A percentile compares a stretch with the other conserved stretches of the same genome.
Evolutionary conservation across 1,284 basidiomycete species (phyloP).

Genomic region (Microbotryomycetes sp.): DNA sequence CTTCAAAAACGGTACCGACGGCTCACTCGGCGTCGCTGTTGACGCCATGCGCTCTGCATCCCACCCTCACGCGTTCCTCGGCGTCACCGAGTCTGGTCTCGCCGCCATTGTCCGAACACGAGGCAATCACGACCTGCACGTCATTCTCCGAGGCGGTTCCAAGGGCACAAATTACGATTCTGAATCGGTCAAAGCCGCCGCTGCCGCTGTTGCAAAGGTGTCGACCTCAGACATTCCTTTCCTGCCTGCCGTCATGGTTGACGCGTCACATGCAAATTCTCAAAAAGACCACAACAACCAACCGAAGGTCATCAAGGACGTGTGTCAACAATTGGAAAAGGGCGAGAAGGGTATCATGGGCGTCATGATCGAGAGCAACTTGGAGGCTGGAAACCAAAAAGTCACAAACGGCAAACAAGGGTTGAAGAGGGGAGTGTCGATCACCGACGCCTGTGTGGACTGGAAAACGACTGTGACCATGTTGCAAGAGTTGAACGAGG

Average conservation of each 20-base stretch:
- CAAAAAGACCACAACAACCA: slow-evolving; percentile 88
- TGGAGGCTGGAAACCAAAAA: slow-evolving; percentile 79
- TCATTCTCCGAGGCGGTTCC: slow-evolving; percentile 85
- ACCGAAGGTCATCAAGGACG: slow-evolving; percentile 61
- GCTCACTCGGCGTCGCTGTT: slow-evolving; percentile 70
- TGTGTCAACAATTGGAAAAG: slow-evolving; percentile 67
- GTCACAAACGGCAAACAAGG: slow-evolving; percentile 55
- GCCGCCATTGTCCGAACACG: slow-evolving; percentile 92
- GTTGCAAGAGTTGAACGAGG: slow-evolving; percentile 40
- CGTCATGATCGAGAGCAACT: slow-evolving; percentile 93
- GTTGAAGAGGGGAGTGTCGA: slow-evolving; percentile 64
- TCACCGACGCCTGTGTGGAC: slow-evolving; percentile 86
- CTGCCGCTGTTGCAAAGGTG: slow-evolving; percentile 61
- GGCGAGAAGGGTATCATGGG: slow-evolving; percentile 80
- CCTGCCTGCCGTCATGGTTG: slow-evolving; percentile 31
- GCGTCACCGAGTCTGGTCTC: slow-evolving; percentile 87
- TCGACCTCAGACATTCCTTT: slow-evolving; percentile 34
- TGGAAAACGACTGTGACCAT: slow-evolving; percentile 64
- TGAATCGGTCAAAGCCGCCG: slow-evolving; percentile 66
- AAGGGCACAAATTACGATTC: slow-evolving; percentile 76
- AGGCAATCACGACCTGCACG: slow-evolving; percentile 65
- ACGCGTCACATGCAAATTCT: slow-evolving; percentile 65
- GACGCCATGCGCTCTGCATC: slow-evolving; percentile 93
- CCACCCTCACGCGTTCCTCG: slow-evolving; percentile 95
- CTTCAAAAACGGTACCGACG: slow-evolving; percentile 99